Evolutionary conservation across 768 basidiomycete species (phyloP).

Genomic region (Tulasnella sp.): DNA sequence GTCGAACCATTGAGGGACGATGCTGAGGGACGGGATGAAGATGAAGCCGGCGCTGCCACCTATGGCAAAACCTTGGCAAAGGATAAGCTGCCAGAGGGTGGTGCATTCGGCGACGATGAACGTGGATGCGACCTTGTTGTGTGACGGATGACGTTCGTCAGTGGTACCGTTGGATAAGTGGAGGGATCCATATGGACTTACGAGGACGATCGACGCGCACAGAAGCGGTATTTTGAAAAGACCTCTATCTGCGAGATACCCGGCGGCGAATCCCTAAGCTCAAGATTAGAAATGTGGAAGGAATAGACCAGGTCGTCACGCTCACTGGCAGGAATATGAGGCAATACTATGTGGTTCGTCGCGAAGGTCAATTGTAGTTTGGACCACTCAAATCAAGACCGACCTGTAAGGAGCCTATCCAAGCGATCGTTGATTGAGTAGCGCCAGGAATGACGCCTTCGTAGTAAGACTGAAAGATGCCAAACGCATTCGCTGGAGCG

Average conservation of each 20-base stretch:
- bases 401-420: conserved; percentile 15
- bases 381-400: neutral
- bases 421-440: conserved; percentile 6
- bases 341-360: conserved; percentile 7
- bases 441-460: neutral
- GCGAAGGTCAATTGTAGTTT: neutral
- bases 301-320: no score
- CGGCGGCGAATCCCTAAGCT: conserved; percentile 5
- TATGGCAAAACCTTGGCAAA: conserved; percentile 13
- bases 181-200: neutral
- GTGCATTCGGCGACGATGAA: conserved; percentile 16
- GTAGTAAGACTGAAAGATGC: conserved; percentile 13
- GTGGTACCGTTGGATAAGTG: neutral
- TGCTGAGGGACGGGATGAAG: neutral
- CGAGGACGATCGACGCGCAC: conserved; percentile 2
- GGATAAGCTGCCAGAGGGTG: conserved; percentile 14
- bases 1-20: conserved; percentile 12
- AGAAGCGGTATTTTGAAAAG: neutral
- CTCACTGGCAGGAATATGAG: conserved; percentile 15
- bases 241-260: conserved; percentile 5
- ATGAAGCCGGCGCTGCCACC: conserved; percentile 13
- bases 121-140: neutral
- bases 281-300: neutral
- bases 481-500: conserved; percentile 8
- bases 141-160: neutral